These are phyloP conservation scores for Lonicera japonica DNA, from an alignment of 129 eudicot genomes.

Conservation along the genomic window DNA sequence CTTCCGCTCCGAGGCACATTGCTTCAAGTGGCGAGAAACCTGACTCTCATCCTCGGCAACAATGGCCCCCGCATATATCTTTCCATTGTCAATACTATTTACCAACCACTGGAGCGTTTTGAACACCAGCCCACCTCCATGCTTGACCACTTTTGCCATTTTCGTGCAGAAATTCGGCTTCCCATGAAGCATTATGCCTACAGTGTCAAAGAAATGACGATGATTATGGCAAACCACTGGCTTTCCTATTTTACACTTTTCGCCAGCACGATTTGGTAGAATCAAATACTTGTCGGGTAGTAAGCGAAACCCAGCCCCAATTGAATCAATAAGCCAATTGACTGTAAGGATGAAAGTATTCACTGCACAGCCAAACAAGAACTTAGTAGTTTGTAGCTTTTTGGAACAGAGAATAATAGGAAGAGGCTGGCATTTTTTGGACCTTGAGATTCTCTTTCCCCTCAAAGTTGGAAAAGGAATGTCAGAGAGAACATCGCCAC, in stretches of 20 bases:
- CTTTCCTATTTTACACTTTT: constrained; percentile 25
- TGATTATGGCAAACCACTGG: constrained; percentile 7
- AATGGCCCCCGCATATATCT: constrained; percentile 37
- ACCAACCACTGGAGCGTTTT: constrained; percentile 63
- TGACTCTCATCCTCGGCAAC: constrained; percentile 50
- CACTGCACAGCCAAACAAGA: constrained; percentile 82
- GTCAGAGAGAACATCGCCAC: constrained; percentile 73
- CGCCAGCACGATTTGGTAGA: constrained; percentile 23
- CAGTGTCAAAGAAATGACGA: constrained; percentile 40
- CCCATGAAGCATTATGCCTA: constrained; percentile 80
- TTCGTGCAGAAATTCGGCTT: constrained; percentile 40
- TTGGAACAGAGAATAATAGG: constrained; percentile 54
- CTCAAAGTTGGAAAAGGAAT: constrained; percentile 54
- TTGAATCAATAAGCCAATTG: constrained; percentile 73
- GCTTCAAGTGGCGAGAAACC: constrained; percentile 70
- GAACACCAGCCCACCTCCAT: constrained; percentile 75
- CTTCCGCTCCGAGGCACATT: constrained; percentile 66
- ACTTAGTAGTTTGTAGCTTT: constrained; percentile 64
- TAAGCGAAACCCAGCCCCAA: constrained; percentile 48
- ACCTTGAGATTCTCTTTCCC: constrained; percentile 34
- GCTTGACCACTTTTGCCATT: constrained; percentile 52
- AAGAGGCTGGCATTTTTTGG: constrained; percentile 22
- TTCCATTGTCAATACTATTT: constrained; percentile 38
- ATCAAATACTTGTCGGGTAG: constrained; percentile 57
- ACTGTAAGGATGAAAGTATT: constrained; percentile 51